Conservation (phyloP, 2,329 filamentous ascomycete species). For the Fusarium continuum region DNA sequence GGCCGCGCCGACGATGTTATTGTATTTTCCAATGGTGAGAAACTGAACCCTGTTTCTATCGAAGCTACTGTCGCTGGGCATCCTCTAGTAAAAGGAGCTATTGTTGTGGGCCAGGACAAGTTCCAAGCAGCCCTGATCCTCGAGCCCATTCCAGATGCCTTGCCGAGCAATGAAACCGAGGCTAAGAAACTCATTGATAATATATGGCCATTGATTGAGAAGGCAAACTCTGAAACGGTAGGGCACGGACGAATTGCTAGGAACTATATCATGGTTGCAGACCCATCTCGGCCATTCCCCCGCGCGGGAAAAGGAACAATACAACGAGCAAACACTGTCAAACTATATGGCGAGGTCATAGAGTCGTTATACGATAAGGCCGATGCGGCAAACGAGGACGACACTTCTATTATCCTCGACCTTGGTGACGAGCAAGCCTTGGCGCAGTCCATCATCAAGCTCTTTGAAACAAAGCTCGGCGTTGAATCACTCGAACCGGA, state of each 20-base stretch:
- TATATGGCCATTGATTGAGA: not conserved
- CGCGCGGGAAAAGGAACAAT: not conserved
- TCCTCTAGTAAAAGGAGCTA: not conserved
- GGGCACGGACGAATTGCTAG: not conserved
- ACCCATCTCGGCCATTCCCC: not conserved
- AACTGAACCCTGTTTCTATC: not conserved
- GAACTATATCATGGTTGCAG: not conserved
- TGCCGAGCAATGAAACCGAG: not conserved
- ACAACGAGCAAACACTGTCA: not conserved
- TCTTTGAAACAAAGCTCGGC: not conserved
- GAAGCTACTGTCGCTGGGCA: not conserved
- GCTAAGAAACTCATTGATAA: not conserved
- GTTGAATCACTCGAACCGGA: not conserved
- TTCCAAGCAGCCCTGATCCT: conserved; percentile 11
- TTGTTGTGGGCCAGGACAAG: not conserved
- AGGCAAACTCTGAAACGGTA: not conserved
- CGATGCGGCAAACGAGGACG: not conserved
- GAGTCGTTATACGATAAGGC: not conserved
- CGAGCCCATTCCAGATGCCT: not conserved
- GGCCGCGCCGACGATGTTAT: conserved; percentile 9
- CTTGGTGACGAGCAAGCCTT: fast-evolving
- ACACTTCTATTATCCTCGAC: not conserved
- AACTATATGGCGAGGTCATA: not conserved
- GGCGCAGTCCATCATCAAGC: not conserved
- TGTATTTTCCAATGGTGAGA: not conserved